phyloP scores from a whole-genome alignment of 2,329 filamentous ascomycete genomes.

The Fusarium sp. region DNA sequence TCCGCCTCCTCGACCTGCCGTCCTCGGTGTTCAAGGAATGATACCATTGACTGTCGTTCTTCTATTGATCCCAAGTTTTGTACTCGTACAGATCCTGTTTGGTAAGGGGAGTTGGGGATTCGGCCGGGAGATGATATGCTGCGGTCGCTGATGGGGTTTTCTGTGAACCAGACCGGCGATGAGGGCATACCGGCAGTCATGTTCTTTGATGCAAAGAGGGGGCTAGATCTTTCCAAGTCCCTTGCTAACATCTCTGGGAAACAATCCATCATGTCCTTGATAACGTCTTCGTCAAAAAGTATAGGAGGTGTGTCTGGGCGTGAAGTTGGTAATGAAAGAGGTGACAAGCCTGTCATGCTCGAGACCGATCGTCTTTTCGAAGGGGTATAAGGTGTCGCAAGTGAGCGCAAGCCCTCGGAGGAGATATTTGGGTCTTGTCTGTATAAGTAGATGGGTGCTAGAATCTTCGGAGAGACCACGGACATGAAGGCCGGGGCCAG shows the following conservation, averaged over 20 bases:
- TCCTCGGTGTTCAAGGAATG: slow-evolving; percentile 48
- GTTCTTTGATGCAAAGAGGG: slow-evolving; percentile 61
- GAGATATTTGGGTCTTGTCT: slow-evolving; percentile 35
- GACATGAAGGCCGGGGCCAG: slow-evolving; percentile 28
- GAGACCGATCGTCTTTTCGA: slow-evolving; percentile 52
- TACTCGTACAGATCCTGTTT: slow-evolving; percentile 47
- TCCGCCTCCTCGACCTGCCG: slow-evolving; percentile 37
- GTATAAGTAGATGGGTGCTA: slow-evolving; percentile 44
- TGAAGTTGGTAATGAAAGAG: slow-evolving; percentile 51
- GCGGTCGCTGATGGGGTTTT: slow-evolving; percentile 33
- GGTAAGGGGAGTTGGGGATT: slow-evolving; percentile 45
- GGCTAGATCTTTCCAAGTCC: slow-evolving; percentile 63
- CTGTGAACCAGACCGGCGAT: slow-evolving; percentile 50
- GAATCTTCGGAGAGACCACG: slow-evolving; percentile 33
- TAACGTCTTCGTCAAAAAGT: slow-evolving; percentile 41
- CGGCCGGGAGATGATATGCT: slow-evolving; percentile 35
- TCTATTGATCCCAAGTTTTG: slow-evolving; percentile 52
- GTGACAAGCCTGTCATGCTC: slow-evolving; percentile 55
- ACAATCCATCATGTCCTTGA: slow-evolving; percentile 55
- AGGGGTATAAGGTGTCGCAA: slow-evolving; percentile 33
- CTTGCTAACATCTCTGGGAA: slow-evolving; percentile 67
- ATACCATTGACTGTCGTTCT: slow-evolving; percentile 52
- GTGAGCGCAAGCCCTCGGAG: slow-evolving; percentile 18
- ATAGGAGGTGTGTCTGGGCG: slow-evolving; percentile 41
- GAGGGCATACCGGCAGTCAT: slow-evolving; percentile 65